Evolutionary conservation across 768 basidiomycete genomes (phyloP), one percentile per base, ranked within the genome.

Genomic region (Royoungia palumana): DNA sequence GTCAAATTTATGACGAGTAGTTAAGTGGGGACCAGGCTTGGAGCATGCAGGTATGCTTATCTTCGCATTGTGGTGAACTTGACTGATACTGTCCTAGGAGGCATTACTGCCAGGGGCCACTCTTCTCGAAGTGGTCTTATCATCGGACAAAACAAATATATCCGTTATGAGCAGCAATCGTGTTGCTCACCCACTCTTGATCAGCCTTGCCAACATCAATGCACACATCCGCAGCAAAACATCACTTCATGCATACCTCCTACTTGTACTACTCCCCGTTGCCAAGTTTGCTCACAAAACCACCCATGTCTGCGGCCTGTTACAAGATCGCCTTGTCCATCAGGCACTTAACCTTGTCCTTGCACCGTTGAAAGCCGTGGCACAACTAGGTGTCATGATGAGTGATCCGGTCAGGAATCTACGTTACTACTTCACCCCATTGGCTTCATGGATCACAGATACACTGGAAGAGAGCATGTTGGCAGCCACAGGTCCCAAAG

Each of bases 401-500:
- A 35, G 28, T 11, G 43, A 44, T 19, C 43, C 35, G 0, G 2
- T 44, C 1, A n/a, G 22, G 8, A 44, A 44, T 19, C 16, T 44
- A 5, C 7, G 17, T 0, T 44, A 34, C 13, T 44, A 35, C 8
- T 44, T 44, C 13, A 44, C 35, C 5, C 34, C 35, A 2, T 14
- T 44, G 17, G 34, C 43, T 8, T 44, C 34, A 1, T 44, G 28
- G 30, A 35, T 44, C 24, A 19, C 13, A 3, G 34, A 53, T 20
- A 44, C 28, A 5, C 47, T 39, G 3, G 47, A 53, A 19, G 37
- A 36, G 21, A 17, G 35, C 14, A 20, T 53, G 3, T 1, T 53
- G 7, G 24, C 38, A 7, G 20, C n/a, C 21, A 44, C 25, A n/a
- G 25, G 35, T 22, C 59, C 55, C 3, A 68, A 64, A 41, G 62